Evolutionary conservation across 495 filamentous ascomycete genomes (phyloP).

Genomic region (Cryomyces minteri): DNA sequence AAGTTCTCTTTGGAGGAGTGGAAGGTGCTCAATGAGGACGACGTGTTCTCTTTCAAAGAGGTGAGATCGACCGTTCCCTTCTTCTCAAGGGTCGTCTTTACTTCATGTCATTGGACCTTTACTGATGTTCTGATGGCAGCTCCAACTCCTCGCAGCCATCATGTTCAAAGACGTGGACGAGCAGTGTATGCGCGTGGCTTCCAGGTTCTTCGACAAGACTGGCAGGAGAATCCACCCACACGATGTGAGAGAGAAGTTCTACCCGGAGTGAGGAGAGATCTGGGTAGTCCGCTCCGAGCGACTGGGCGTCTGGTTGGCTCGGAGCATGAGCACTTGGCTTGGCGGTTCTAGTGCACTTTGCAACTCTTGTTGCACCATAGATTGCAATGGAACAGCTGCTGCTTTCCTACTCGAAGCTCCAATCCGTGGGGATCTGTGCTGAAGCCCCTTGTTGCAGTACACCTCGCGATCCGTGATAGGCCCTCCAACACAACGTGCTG

Average conservation of each 20-base stretch:
- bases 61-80: background rate
- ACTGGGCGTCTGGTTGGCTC: too few relatives aligned
- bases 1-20: slow-evolving; percentile 6
- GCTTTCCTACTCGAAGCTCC: too few relatives aligned
- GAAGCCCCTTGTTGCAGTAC: too few relatives aligned
- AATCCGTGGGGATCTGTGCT: too few relatives aligned
- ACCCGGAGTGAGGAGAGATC: background rate
- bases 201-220: slow-evolving; percentile 15
- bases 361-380: too few relatives aligned
- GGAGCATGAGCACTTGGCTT: too few relatives aligned
- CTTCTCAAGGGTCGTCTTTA: background rate
- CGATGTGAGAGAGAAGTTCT: slow-evolving; percentile 16
- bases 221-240: slow-evolving; percentile 13
- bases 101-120: background rate
- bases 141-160: slow-evolving; percentile 11
- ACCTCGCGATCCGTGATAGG: too few relatives aligned
- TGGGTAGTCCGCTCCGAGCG: too few relatives aligned
- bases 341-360: too few relatives aligned
- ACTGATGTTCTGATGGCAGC: slow-evolving; percentile 1
- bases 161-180: slow-evolving; percentile 10
- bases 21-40: slow-evolving; percentile 7
- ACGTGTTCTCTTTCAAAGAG: slow-evolving; percentile 6
- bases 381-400: too few relatives aligned
- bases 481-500: too few relatives aligned
- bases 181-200: slow-evolving; percentile 13